A percentile compares a stretch with the other conserved stretches of the same genome.
Conservation (phyloP, 805 yeast genomes). For the Cephaloascus albidus region DNA sequence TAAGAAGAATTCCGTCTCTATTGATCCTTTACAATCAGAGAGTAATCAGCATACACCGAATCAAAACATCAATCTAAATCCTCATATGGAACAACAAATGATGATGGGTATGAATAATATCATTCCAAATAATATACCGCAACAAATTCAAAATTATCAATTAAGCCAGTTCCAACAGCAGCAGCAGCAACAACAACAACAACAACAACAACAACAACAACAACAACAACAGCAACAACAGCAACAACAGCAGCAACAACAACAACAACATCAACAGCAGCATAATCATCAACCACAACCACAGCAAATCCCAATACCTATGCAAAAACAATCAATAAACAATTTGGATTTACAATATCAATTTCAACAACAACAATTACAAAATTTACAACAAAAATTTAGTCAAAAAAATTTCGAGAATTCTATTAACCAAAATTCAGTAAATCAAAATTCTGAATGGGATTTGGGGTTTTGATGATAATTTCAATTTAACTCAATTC, state of each 20-base stretch:
- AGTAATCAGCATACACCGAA: no score
- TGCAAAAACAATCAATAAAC: slow-evolving; percentile 21
- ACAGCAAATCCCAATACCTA: slow-evolving; percentile 13
- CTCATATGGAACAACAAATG: slow-evolving; percentile 27
- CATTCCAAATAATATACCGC: slow-evolving; percentile 42
- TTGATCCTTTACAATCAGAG: neutral
- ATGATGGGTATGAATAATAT: slow-evolving; percentile 15
- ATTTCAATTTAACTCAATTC: no score
- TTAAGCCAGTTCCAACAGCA: slow-evolving; percentile 16
- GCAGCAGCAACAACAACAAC: slow-evolving; percentile 11
- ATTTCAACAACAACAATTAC: neutral
- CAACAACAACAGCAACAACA: slow-evolving; percentile 19
- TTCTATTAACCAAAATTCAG: no score
- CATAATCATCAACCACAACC: slow-evolving; percentile 22
- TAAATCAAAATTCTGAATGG: neutral
- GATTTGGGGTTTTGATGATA: neutral
- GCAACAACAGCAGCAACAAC: slow-evolving; percentile 22
- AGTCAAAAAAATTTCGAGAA: neutral
- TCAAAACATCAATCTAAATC: slow-evolving; percentile 54
- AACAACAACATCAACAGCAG: slow-evolving; percentile 21
- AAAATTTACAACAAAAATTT: neutral
- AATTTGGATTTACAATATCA: neutral
- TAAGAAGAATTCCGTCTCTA: neutral
- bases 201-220: slow-evolving; percentile 17
- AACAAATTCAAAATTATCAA: slow-evolving; percentile 11